Evolutionary conservation across 2,329 filamentous ascomycete genomes (phyloP), one percentile per base, ranked within the genome.

Genomic region (Eutypa lata): DNA sequence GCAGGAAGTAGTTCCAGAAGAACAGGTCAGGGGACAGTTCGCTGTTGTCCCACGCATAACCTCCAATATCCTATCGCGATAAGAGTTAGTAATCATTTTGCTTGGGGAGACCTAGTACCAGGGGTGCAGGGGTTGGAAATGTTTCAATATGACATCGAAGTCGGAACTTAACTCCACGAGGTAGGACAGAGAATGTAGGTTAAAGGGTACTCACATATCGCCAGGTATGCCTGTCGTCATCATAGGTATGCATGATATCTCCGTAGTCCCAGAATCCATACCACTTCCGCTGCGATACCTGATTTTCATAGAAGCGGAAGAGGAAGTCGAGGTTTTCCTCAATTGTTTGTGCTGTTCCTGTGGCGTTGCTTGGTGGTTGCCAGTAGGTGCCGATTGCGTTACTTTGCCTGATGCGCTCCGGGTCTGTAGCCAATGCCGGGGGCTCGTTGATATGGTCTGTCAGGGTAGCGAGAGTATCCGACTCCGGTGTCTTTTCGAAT

Each of bases 21-120:
- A 80, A 86, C 2, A 86, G 65, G 58, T 86, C 82, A 0, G 83
- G 80, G 0, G 82, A 86, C 0, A 87, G 71, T 62, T 87, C 83
- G 0, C 79, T 83, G 61, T 86, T 86, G 47, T 86, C 83, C 83
- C 83, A 86, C 0, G 81, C 82, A 53, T 82, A 86, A 0, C 83
- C 83, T 3, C 83, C 83, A 18, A 86, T 65, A 45, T 87, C 83
- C 52, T 86, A 86, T 8, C 19, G 16, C 19, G 13, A 44, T 13
- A 24, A n/a, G 2, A 18, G 42, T 45, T 24, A 45, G 21, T 26
- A 24, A 19, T 3, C 18, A n/a, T 11, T 19, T 19, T 11, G 16
- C 26, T 5, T 31, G 26, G 31, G 14, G 31, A 35, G 31, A 35
- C 31, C 14, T 35, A 7, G 31, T 35, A 35, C 31, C 31, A 35